Evolutionary conservation across 805 yeast genomes (phyloP), one percentile per base, ranked within the genome.

Genomic region (Saccharomyces jurei): DNA sequence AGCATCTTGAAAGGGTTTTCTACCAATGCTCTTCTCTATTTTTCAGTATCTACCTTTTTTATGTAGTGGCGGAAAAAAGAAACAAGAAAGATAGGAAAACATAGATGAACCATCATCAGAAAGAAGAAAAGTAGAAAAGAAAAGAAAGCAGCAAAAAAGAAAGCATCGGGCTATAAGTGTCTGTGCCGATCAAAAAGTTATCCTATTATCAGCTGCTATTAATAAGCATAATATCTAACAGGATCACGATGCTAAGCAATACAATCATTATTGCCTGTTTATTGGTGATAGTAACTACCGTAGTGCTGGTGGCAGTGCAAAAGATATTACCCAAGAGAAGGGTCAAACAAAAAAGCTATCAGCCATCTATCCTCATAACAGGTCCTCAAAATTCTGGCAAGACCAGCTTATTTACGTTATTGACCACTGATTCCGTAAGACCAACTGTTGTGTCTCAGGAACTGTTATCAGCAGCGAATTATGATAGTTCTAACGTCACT

Each of bases 371-470:
- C 58, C 70, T 86, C 50, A 76, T 87, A 27, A 74, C 81, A 31
- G 95, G 95, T 0, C 82, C 85, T 31, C 76, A 82, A 14, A 76
- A 76, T 41, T 71, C 82, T 41, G 94, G 94, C 4, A 87, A 87
- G 66, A 86, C 94, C 5, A 68, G 71, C 26, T 49, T 61, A 50
- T 63, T 65, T 46, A 46, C 25, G 26, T 47, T 52, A 55, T 58
- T 76, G 54, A 64, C 74, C 1, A 59, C 67, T 1, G 70, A 62
- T 5, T 51, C 61, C 21, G 46, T 61, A 2, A 60, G 69, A 48
- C 63, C 65, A 3, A 78, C 81, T 1, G 83, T 82, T 2, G 78
- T 74, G 48, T 80, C 86, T 0, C 80, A 79, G 56, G 79, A 75
- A 51, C 74, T 79, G n/a, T 80, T 74, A 62, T 54, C 64, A 26